Evolutionary conservation across 2,329 filamentous ascomycete genomes (phyloP).

Genomic region (Apiospora saccharicola): DNA sequence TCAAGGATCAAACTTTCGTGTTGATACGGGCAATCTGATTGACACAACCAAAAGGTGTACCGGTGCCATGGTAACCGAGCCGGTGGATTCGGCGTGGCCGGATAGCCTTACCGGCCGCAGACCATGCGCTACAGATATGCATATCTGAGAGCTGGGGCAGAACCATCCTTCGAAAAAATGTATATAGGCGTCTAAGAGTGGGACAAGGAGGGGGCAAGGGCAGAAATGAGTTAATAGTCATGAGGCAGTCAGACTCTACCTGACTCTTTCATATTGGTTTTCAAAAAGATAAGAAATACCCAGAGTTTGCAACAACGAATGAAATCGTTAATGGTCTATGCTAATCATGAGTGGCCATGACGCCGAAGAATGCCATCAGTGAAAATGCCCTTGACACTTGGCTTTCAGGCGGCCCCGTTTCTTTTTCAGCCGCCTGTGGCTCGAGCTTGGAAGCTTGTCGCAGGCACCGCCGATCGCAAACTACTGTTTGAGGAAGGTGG

Average conservation of each 20-base stretch:
- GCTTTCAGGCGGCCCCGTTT: neutral
- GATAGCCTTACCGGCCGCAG: neutral
- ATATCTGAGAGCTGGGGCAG: neutral
- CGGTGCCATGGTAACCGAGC: neutral
- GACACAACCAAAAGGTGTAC: neutral
- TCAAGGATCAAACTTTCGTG: neutral
- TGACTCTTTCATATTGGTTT: no score
- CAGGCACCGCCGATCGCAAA: neutral
- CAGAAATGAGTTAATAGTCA: neutral
- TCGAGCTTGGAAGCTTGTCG: slow-evolving; percentile 3
- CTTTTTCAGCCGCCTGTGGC: slow-evolving; percentile 10
- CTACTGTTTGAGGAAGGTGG: slow-evolving; percentile 20
- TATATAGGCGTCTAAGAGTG: no score
- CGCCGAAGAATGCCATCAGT: neutral
- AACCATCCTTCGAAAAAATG: neutral
- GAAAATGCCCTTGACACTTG: neutral
- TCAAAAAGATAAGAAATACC: neutral
- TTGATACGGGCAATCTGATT: neutral
- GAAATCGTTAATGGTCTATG: no score
- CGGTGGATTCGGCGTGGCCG: neutral
- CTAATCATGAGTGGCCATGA: neutral
- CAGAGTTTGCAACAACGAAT: neutral
- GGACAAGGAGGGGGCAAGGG: neutral
- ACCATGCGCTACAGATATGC: neutral
- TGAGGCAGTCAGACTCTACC: no score